Evolutionary conservation across 2,329 filamentous ascomycete species (phyloP), one percentile per base, ranked within the genome.

Genomic region (Diaporthe vexans): DNA sequence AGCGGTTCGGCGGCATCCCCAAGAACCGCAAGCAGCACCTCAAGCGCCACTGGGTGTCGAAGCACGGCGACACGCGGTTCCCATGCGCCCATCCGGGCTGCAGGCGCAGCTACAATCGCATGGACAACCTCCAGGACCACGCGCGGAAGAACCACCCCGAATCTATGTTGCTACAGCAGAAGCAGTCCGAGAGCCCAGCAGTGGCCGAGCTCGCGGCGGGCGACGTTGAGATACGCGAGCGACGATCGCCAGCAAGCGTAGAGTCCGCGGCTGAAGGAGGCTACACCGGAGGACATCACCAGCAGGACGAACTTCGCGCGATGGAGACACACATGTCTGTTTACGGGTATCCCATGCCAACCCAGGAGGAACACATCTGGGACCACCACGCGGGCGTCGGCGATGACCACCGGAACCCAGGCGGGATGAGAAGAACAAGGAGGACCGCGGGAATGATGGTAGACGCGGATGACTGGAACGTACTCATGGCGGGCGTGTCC

Each of bases 11-110:
- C 13, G 63, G 63, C n/a, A 24, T 26, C 13, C 46, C n/a, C 13
- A 68, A 68, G 63, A 54, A 68, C 48, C 63, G 63, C 33, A 68
- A 11, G 63, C 63, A 68, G 48, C 63, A 68, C 63, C 63, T 68
- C 33, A 68, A 68, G 63, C 63, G 63, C 33, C 63, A 68, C 48
- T 3, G 19, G 13, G 63, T 15, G 40, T 54, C 63, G 15, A 54
- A 19, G 48, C 63, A 68, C 63, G 48, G 48, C 33, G 33, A 40
- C 13, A 33, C 24, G 13, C 48, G 46, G 33, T 68, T 54, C 48
- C 29, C 15, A 29, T 68, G 63, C 63, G 33, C 13, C 33, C 63
- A 54, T 8, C 17, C 8, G 8, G 48, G 33, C 10, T 68, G 63
- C 33, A n/a, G 8, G 29, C 33, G 33, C 48, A 52, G 24, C 63